Evolutionary conservation across 116 monocot genomes (phyloP), one percentile per base, ranked within the genome.

Genomic region (Cymodocea nodosa): DNA sequence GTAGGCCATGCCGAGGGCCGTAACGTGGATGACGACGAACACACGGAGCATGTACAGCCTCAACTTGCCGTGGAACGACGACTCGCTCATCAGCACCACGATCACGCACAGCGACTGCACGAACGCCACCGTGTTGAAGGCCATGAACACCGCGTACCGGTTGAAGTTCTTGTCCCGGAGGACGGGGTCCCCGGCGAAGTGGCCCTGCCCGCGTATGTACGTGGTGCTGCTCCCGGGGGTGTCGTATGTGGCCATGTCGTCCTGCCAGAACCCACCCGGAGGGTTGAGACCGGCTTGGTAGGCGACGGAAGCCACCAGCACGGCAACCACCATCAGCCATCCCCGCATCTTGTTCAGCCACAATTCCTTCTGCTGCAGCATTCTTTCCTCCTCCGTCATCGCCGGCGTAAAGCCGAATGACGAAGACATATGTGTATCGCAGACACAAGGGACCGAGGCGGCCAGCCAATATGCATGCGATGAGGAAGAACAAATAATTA

Each of bases 211-310:
- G 23, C 51, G 51, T 19, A 75, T 68, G 68, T 62, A 75, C 10
- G 69, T 40, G 22, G 57, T 48, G 15, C 23, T 15, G 23, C 10
- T 50, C 14, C 58, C 65, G 0, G 55, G 7, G 17, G 24, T 34
- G 11, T 55, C 59, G 23, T 48, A 50, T 2, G 70, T 66, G 8
- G 70, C 23, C 65, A 70, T 63, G 70, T 70, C 66, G 7, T 76
- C 76, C 55, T 76, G 70, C 71, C 76, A 76, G 37, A 71, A 76
- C 20, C 76, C 76, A 2, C 76, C 76, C 6, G 76, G 76, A 9
- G 76, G 76, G 70, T 71, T 76, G 10, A 76, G 66, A 4, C 64
- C 76, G 15, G 76, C 76, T 24, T 64, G 64, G 76, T 70, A 76
- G 6, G 70, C 66, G 7, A 71, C 35, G 1, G 76, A 76, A 0